A percentile compares a stretch with the other conserved stretches of the same genome.
These are phyloP conservation scores for Neopestalotiopsis sp. DNA, from an alignment of 2,329 filamentous ascomycete species.

Conservation along the genomic window DNA sequence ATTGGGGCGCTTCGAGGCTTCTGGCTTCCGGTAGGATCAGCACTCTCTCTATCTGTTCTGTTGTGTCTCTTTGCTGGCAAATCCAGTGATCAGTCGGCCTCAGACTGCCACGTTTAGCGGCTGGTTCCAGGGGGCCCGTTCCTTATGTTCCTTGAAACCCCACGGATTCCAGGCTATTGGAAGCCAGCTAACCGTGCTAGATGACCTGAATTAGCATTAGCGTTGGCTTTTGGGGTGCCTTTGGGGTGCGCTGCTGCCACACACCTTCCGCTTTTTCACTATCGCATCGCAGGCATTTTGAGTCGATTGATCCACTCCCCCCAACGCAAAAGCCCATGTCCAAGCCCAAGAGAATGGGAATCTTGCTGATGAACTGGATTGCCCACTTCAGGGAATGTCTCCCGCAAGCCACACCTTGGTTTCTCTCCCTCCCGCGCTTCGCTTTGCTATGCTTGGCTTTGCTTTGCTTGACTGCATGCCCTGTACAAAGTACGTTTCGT, in stretches of 20 bases:
- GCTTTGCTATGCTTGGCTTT: too few species aligned
- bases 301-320: constrained; percentile 5
- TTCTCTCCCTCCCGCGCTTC: not conserved
- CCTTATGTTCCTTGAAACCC: not conserved
- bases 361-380: not conserved
- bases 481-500: not conserved
- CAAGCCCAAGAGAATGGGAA: constrained; percentile 4
- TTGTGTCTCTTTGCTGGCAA: not conserved
- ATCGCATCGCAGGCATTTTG: not conserved
- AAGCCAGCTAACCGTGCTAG: constrained; percentile 2
- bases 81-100: not conserved
- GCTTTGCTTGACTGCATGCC: not conserved
- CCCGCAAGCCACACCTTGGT: not conserved
- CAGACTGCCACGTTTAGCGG: constrained; percentile 12
- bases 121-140: not conserved
- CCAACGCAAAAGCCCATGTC: not conserved
- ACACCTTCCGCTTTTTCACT: constrained; percentile 15
- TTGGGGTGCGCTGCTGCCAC: not conserved
- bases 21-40: not conserved
- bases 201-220: not conserved
- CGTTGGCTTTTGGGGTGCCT: not conserved
- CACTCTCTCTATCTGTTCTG: not conserved
- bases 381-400: constrained; percentile 2
- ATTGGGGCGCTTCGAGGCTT: not conserved
- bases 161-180: constrained; percentile 12